Percentiles rank a stretch among this genome's conserved stretches.
Evolutionary conservation across 495 filamentous ascomycete genomes (phyloP).

Genomic region (Lentithecium fluviatile): DNA sequence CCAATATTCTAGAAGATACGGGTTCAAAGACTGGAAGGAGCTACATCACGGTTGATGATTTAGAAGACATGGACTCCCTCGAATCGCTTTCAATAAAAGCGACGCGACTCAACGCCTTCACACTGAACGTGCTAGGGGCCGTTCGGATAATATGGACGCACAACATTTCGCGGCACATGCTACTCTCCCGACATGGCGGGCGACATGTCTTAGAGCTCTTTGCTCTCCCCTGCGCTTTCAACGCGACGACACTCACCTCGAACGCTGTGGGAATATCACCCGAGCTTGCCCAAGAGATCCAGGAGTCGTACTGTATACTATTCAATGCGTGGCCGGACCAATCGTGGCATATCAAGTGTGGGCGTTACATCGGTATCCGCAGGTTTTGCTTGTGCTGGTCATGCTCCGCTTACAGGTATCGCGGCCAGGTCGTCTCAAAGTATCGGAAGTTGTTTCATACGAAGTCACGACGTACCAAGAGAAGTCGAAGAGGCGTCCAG

Average conservation of each 20-base stretch:
- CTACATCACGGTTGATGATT: not conserved
- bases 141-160: conserved; percentile 16
- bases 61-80: conserved; percentile 7
- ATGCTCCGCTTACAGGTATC: conserved; percentile 17
- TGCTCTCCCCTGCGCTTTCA: conserved; percentile 20
- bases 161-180: conserved; percentile 23
- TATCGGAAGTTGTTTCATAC: not conserved
- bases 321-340: conserved; percentile 22
- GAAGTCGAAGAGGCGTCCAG: not conserved
- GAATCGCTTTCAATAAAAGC: conserved; percentile 23
- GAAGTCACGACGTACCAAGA: conserved; percentile 5
- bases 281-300: conserved; percentile 20
- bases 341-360: conserved; percentile 11
- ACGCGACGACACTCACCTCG: conserved; percentile 13
- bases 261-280: conserved; percentile 13
- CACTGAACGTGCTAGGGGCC: conserved; percentile 9
- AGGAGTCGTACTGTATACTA: conserved; percentile 24
- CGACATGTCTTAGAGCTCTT: conserved; percentile 16
- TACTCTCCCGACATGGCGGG: conserved; percentile 10
- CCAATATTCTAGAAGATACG: not conserved
- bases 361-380: conserved; percentile 3
- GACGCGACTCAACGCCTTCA: conserved; percentile 16
- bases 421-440: not conserved
- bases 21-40: not conserved
- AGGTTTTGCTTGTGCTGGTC: conserved; percentile 19